Evolutionary conservation across 1,284 basidiomycete genomes (phyloP).

Genomic region (Blastosporella zonata): DNA sequence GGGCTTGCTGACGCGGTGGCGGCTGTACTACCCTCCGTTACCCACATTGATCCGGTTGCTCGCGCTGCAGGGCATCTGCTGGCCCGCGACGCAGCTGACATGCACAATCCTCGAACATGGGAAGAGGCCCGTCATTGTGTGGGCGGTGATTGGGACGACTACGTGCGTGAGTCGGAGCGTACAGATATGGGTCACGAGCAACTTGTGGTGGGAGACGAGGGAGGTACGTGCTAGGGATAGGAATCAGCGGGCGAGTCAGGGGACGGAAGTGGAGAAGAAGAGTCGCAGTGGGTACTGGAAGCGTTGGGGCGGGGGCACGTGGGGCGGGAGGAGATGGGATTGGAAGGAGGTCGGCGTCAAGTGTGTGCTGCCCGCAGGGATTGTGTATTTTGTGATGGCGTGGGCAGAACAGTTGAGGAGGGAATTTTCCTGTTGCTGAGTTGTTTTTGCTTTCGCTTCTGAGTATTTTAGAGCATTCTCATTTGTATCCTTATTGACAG

Average conservation of each 20-base stretch:
- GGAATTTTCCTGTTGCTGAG: constrained; percentile 36
- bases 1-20: constrained; percentile 78
- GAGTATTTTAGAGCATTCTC: neutral
- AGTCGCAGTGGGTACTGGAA: constrained; percentile 34
- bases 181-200: constrained; percentile 86
- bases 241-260: constrained; percentile 8
- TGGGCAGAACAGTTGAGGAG: constrained; percentile 57
- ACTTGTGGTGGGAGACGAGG: constrained; percentile 50
- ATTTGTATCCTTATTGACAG: constrained; percentile 1
- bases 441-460: neutral
- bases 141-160: constrained; percentile 81
- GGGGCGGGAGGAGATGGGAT: constrained; percentile 66
- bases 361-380: constrained; percentile 67
- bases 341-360: constrained; percentile 65
- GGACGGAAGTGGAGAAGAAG: constrained; percentile 9
- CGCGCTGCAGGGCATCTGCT: constrained; percentile 83
- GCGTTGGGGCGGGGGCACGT: constrained; percentile 42
- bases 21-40: constrained; percentile 76
- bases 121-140: constrained; percentile 66
- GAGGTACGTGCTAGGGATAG: constrained; percentile 25
- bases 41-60: constrained; percentile 81
- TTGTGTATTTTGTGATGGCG: constrained; percentile 76
- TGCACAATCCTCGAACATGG: constrained; percentile 62
- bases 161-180: constrained; percentile 72
- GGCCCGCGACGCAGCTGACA: constrained; percentile 82